Conservation (phyloP, 1,139 yeast genomes). For the Candida tetrigidarum region DNA sequence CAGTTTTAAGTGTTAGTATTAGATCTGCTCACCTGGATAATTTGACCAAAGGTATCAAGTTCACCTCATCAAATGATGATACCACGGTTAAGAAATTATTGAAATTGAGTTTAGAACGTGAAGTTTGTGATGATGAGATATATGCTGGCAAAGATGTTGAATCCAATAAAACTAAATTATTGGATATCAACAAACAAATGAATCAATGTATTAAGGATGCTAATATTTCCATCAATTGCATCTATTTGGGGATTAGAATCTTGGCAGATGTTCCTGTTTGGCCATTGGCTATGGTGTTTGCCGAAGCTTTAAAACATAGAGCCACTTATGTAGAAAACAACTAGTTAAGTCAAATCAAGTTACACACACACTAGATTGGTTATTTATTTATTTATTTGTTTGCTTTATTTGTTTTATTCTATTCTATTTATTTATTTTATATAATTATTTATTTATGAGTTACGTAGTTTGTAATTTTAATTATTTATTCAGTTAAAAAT, state of each 20-base stretch:
- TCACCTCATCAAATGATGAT: constrained; percentile 8
- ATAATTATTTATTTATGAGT: not conserved
- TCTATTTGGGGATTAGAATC: constrained; percentile 71
- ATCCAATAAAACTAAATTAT: constrained; percentile 12
- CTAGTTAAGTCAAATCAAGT: no score
- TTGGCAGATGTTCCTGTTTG: constrained; percentile 83
- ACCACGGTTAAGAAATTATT: constrained; percentile 8
- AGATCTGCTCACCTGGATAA: constrained; percentile 54
- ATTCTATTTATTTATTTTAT: no score
- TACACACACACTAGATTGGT: not conserved
- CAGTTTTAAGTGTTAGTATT: constrained; percentile 34
- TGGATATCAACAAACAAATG: constrained; percentile 26
- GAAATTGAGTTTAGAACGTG: constrained; percentile 16
- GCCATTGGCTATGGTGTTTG: constrained; percentile 78
- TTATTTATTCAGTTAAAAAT: not conserved
- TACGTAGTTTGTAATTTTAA: not conserved
- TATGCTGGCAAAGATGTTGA: constrained; percentile 13
- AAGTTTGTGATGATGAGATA: constrained; percentile 17
- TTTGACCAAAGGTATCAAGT: constrained; percentile 34
- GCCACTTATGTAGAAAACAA: constrained; percentile 40
- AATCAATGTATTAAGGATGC: constrained; percentile 40
- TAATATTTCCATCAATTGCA: constrained; percentile 56
- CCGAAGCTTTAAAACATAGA: constrained; percentile 73
- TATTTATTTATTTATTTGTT: not conserved
- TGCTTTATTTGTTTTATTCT: not conserved